Conservation (phyloP, 179 eudicot genomes). For the Beta corolliflora region DNA sequence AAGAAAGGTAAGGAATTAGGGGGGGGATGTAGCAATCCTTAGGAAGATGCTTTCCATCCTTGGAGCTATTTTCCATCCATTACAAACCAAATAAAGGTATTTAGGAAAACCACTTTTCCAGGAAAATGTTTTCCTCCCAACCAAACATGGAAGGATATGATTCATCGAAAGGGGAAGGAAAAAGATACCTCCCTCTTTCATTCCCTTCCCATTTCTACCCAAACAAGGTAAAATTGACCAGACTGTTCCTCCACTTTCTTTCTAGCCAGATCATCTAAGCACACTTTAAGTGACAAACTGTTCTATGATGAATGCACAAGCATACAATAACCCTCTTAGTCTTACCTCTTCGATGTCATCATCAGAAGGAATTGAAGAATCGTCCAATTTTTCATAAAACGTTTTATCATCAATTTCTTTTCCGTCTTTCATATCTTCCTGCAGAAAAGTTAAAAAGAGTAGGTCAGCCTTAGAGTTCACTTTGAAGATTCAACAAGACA, state of each 20-base stretch:
- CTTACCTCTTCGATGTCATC: slow-evolving; percentile 50
- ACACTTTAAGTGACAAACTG: background rate
- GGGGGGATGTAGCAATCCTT: too few species aligned
- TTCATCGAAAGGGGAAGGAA: background rate
- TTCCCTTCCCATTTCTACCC: slow-evolving; percentile 7
- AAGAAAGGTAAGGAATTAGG: background rate
- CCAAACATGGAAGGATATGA: background rate
- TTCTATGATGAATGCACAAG: background rate
- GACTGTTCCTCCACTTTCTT: background rate
- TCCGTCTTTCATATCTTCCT: slow-evolving; percentile 57
- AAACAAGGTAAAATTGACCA: background rate
- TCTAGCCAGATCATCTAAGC: background rate
- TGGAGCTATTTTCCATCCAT: too few species aligned
- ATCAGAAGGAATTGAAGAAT: slow-evolving; percentile 44
- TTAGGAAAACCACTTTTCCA: too few species aligned
- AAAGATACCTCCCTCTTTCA: background rate
- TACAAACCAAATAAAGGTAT: too few species aligned
- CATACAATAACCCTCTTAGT: slow-evolving; percentile 4
- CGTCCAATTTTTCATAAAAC: slow-evolving; percentile 45
- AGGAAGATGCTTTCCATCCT: too few species aligned
- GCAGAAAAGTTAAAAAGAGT: slow-evolving; percentile 13
- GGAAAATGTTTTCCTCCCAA: too few species aligned
- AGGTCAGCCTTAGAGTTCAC: background rate
- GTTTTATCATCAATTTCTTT: slow-evolving; percentile 54
- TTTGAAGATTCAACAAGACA: background rate